Conservation (phyloP, 2,329 filamentous ascomycete genomes). For the Dothiorella sarmentorum region DNA sequence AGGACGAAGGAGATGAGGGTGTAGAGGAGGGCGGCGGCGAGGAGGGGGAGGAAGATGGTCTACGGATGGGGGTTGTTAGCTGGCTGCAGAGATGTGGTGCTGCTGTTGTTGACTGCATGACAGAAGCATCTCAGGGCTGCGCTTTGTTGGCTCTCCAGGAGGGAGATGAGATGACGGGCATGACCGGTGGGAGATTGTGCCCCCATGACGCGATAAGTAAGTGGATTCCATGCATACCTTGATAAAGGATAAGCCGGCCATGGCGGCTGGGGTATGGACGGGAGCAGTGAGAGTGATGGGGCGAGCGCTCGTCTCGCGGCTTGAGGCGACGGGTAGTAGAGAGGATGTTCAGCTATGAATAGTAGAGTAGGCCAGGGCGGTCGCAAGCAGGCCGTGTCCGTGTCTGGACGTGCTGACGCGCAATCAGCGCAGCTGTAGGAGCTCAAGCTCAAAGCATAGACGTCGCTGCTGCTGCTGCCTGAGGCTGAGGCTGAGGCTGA, state of each 20-base stretch:
- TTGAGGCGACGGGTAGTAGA: not conserved
- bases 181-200: not conserved
- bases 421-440: not conserved
- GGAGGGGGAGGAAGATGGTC: conserved; percentile 45
- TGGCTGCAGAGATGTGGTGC: not conserved
- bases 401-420: conserved; percentile 7
- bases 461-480: not conserved
- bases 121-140: too few species aligned
- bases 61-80: conserved; percentile 23
- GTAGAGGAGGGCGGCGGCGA: conserved; percentile 44
- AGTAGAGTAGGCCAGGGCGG: not conserved
- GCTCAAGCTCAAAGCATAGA: too few species aligned
- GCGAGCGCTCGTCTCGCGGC: not conserved
- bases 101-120: not conserved
- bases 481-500: not conserved
- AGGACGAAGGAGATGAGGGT: conserved; percentile 39
- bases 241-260: conserved; percentile 35
- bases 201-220: not conserved
- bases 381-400: conserved; percentile 4
- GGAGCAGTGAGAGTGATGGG: not conserved
- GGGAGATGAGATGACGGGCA: not conserved
- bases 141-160: not conserved
- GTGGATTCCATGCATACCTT: conserved; percentile 25
- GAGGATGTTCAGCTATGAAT: conserved; percentile 5
- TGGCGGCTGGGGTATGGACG: conserved; percentile 20